A percentile compares a stretch with the other conserved stretches of the same genome.
phyloP scores from a whole-genome alignment of 495 filamentous ascomycete species.

The Saxophila tyrrhenica region DNA sequence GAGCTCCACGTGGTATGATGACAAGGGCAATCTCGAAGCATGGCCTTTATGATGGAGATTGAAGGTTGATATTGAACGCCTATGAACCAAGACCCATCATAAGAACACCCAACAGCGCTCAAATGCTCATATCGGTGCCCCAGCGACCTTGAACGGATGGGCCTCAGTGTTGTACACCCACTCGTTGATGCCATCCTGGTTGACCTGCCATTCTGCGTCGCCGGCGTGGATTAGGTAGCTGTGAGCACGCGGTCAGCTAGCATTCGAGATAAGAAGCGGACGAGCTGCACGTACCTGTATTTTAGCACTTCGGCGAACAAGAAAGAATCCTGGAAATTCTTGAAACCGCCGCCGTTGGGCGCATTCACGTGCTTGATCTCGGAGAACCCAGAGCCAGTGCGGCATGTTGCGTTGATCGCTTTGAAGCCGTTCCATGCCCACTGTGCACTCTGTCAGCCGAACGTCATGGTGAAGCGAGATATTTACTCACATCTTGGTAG shows the following conservation, averaged over 20 bases:
- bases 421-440: slow-evolving; percentile 80
- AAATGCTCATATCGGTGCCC: not conserved
- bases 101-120: not conserved
- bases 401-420: slow-evolving; percentile 53
- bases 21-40: slow-evolving; percentile 50
- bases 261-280: not conserved
- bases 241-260: not conserved
- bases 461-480: slow-evolving; percentile 13
- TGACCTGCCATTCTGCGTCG: slow-evolving; percentile 51
- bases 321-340: slow-evolving; percentile 77
- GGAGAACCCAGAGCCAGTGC: slow-evolving; percentile 55
- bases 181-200: slow-evolving; percentile 42
- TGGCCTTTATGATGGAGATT: slow-evolving; percentile 21
- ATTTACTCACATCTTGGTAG: slow-evolving; percentile 24
- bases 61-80: too few relatives aligned
- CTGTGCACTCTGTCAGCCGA: not conserved
- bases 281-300: slow-evolving; percentile 47
- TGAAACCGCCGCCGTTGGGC: slow-evolving; percentile 45
- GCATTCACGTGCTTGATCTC: slow-evolving; percentile 56
- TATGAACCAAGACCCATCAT: too few relatives aligned
- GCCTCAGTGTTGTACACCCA: slow-evolving; percentile 83
- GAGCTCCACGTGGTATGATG: slow-evolving; percentile 67
- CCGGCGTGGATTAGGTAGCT: slow-evolving; percentile 6
- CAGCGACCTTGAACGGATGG: slow-evolving; percentile 56
- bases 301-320: slow-evolving; percentile 86